These are phyloP conservation scores for Hortiboletus campestris DNA, from an alignment of 768 basidiomycete genomes.

Conservation along the genomic window DNA sequence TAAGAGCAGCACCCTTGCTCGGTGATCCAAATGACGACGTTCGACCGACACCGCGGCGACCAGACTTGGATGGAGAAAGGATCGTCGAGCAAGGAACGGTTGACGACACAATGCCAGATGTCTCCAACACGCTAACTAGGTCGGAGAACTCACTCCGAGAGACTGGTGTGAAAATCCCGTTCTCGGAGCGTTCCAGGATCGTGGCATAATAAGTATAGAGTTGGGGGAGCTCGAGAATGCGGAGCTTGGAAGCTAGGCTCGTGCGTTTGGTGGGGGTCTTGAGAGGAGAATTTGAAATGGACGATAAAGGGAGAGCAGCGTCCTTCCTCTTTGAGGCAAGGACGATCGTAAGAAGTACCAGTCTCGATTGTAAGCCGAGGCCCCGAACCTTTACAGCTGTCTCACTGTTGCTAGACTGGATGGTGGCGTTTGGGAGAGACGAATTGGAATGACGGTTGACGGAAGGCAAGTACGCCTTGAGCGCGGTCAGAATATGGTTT, in stretches of 20 bases:
- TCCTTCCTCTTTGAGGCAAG: slow-evolving; percentile 64
- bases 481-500: slow-evolving; percentile 65
- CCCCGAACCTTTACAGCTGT: slow-evolving; percentile 62
- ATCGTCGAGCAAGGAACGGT: slow-evolving; percentile 31
- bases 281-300: slow-evolving; percentile 31
- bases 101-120: slow-evolving; percentile 58
- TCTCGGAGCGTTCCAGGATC: slow-evolving; percentile 56
- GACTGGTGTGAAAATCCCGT: slow-evolving; percentile 57
- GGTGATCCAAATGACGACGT: slow-evolving; percentile 53
- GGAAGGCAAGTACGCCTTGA: slow-evolving; percentile 66
- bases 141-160: slow-evolving; percentile 78
- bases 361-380: slow-evolving; percentile 71
- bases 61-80: slow-evolving; percentile 44
- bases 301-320: slow-evolving; percentile 51
- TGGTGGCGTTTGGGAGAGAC: slow-evolving; percentile 18
- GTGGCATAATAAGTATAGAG: slow-evolving; percentile 63
- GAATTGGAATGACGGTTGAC: slow-evolving; percentile 16
- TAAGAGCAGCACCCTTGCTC: slow-evolving; percentile 23
- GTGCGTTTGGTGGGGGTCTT: slow-evolving; percentile 55
- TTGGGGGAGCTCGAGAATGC: slow-evolving; percentile 55
- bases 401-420: slow-evolving; percentile 49
- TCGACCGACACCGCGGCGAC: slow-evolving; percentile 53
- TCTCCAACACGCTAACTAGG: slow-evolving; percentile 69
- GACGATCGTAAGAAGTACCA: slow-evolving; percentile 63
- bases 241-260: slow-evolving; percentile 32